A percentile compares a stretch with the other conserved stretches of the same genome.
Conservation (phyloP, 179 eudicot genomes). For the Carnegiea gigantea region DNA sequence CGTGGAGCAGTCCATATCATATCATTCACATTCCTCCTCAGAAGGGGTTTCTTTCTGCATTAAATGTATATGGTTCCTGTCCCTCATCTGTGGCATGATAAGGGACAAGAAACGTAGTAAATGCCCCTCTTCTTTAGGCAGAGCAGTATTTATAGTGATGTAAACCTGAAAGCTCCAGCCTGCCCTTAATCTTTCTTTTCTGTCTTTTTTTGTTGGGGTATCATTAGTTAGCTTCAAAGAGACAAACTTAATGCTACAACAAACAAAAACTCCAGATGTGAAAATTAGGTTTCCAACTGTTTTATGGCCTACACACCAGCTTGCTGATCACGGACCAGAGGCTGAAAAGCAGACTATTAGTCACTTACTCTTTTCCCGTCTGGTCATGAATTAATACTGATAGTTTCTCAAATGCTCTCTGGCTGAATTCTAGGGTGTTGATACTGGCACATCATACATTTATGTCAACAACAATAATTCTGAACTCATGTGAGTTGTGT, state of each 20-base stretch:
- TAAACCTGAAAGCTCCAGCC: too few species aligned
- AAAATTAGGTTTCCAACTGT: neutral
- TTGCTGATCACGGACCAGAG: conserved; percentile 23
- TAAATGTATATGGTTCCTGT: conserved; percentile 23
- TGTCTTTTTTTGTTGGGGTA: too few species aligned
- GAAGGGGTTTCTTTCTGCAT: conserved; percentile 12
- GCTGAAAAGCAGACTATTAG: conserved; percentile 10
- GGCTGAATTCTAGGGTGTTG: neutral
- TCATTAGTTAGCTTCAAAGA: too few species aligned
- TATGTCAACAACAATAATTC: too few species aligned
- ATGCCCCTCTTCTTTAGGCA: neutral
- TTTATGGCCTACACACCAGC: conserved; percentile 11
- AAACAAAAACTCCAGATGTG: neutral
- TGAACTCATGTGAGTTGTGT: too few species aligned
- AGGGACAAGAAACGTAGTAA: conserved; percentile 6
- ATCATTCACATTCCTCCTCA: conserved; percentile 2
- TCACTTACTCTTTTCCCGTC: neutral
- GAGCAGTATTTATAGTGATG: too few species aligned
- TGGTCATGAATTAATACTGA: neutral
- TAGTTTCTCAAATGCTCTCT: neutral
- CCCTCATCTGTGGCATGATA: neutral
- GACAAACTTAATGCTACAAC: too few species aligned
- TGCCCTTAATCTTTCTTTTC: too few species aligned
- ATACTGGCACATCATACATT: too few species aligned
- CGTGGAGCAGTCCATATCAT: conserved; percentile 11